Percentiles rank a stretch among this genome's conserved stretches.
These are phyloP conservation scores for Globisporangium irregulare DNA, from an alignment of 352 stramenopile genomes.

Conservation along the genomic window DNA sequence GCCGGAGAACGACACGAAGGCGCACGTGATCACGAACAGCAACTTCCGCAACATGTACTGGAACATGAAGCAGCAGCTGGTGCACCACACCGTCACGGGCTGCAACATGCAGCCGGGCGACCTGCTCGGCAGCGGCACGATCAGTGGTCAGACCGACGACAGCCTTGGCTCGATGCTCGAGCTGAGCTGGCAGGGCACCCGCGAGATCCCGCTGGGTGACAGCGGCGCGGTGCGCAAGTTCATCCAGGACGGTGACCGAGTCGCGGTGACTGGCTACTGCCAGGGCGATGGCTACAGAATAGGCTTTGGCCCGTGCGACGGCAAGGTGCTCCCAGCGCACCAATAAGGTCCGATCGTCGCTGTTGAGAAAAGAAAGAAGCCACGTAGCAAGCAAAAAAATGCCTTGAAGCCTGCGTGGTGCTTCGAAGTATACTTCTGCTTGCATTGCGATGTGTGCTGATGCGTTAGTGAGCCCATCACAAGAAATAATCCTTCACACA, in stretches of 20 bases:
- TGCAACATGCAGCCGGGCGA: conserved; percentile 96
- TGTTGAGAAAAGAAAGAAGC: neutral
- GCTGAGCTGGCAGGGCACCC: conserved; percentile 93
- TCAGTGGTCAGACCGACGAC: conserved; percentile 87
- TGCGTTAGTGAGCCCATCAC: neutral
- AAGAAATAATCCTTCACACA: neutral
- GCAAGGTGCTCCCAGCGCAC: conserved; percentile 87
- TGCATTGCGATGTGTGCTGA: neutral
- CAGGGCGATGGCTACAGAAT: conserved; percentile 90
- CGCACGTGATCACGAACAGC: conserved; percentile 84
- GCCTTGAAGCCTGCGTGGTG: too few relatives aligned
- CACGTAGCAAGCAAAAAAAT: neutral
- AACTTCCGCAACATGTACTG: conserved; percentile 98
- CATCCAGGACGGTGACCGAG: conserved; percentile 92
- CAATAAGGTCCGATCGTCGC: conserved; percentile 27
- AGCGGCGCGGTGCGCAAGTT: conserved; percentile 89
- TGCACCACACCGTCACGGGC: conserved; percentile 96
- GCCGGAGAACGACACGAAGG: conserved; percentile 50
- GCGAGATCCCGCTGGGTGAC: conserved; percentile 70
- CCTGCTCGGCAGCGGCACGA: conserved; percentile 93
- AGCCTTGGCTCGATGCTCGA: conserved; percentile 95
- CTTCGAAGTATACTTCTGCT: too few relatives aligned
- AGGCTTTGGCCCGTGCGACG: conserved; percentile 93
- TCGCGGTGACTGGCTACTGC: conserved; percentile 93
- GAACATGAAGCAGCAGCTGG: conserved; percentile 96